Percentiles rank a stretch among this genome's conserved stretches.
Evolutionary conservation across 495 filamentous ascomycete genomes (phyloP).

Genomic region (Penicillium pancosmium): DNA sequence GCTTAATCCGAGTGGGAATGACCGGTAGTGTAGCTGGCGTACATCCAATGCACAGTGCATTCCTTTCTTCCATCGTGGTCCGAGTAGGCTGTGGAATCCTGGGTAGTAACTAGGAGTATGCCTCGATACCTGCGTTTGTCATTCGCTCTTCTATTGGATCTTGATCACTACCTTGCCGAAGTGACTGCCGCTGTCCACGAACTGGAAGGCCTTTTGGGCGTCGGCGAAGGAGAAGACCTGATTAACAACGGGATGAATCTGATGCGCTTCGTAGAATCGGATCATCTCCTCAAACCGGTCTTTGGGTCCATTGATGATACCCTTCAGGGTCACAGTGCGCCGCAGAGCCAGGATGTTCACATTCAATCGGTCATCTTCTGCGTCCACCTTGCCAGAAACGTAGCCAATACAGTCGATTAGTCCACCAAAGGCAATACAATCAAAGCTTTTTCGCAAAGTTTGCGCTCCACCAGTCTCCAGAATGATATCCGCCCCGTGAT

Average conservation of each 20-base stretch:
- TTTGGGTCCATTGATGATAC: constrained; percentile 62
- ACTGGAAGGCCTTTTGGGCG: constrained; percentile 52
- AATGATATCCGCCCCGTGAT: constrained; percentile 68
- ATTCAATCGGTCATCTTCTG: constrained; percentile 45
- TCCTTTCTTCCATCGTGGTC: background rate
- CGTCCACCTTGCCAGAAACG: constrained; percentile 58
- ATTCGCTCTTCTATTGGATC: constrained; percentile 34
- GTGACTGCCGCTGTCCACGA: constrained; percentile 68
- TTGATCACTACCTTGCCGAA: constrained; percentile 75
- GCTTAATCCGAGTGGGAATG: constrained; percentile 52
- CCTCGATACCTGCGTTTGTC: background rate
- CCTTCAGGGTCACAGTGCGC: constrained; percentile 56
- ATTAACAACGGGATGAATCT: constrained; percentile 66
- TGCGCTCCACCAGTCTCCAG: constrained; percentile 66
- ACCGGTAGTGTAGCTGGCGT: constrained; percentile 13
- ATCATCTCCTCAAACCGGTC: constrained; percentile 66
- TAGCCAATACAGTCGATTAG: constrained; percentile 70
- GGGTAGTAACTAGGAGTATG: background rate
- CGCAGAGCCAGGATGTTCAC: constrained; percentile 55
- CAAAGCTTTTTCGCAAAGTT: constrained; percentile 63
- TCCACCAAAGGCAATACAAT: constrained; percentile 67
- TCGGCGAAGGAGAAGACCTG: constrained; percentile 59
- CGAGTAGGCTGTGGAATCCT: background rate
- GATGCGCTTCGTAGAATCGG: constrained; percentile 57
- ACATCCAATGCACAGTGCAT: background rate